phyloP scores from a whole-genome alignment of 2,329 filamentous ascomycete species.

The Scorias spongiosa region DNA sequence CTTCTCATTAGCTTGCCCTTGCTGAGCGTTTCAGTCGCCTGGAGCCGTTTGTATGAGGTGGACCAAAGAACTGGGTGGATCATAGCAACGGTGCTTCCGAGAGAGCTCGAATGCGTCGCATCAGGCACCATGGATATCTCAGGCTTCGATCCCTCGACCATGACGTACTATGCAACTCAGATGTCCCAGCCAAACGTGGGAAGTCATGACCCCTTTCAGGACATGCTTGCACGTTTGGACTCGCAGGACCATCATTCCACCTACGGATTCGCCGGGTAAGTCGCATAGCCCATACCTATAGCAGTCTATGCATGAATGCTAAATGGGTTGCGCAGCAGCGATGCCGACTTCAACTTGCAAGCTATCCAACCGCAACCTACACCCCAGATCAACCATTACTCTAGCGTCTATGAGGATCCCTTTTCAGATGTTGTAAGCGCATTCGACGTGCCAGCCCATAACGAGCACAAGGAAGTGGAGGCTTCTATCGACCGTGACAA shows the following conservation, averaged over 20 bases:
- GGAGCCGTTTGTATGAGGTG: too few relatives aligned
- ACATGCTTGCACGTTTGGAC: slow-evolving; percentile 39
- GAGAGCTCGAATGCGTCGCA: neutral
- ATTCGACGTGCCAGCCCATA: slow-evolving; percentile 30
- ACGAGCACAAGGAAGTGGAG: slow-evolving; percentile 23
- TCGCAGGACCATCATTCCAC: slow-evolving; percentile 43
- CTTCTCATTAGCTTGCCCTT: too few relatives aligned
- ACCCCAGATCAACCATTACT: slow-evolving; percentile 17
- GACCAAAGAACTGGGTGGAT: too few relatives aligned
- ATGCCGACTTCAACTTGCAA: slow-evolving; percentile 6
- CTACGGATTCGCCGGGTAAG: slow-evolving; percentile 46
- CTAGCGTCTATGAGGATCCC: slow-evolving; percentile 32
- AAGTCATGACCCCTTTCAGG: slow-evolving; percentile 27
- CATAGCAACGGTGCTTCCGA: too few relatives aligned
- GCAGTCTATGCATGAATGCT: neutral
- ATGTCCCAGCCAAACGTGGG: slow-evolving; percentile 40
- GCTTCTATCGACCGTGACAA: slow-evolving; percentile 49
- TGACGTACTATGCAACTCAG: slow-evolving; percentile 46
- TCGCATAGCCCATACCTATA: slow-evolving; percentile 1
- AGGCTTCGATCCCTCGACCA: slow-evolving; percentile 21
- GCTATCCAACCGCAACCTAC: slow-evolving; percentile 9
- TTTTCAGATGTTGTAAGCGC: slow-evolving; percentile 36
- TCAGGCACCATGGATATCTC: neutral
- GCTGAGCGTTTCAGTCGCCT: too few relatives aligned
- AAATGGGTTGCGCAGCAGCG: neutral